Evolutionary conservation across 148 eudicot species (phyloP), one percentile per base, ranked within the genome.

Genomic region (Cornus florida): DNA sequence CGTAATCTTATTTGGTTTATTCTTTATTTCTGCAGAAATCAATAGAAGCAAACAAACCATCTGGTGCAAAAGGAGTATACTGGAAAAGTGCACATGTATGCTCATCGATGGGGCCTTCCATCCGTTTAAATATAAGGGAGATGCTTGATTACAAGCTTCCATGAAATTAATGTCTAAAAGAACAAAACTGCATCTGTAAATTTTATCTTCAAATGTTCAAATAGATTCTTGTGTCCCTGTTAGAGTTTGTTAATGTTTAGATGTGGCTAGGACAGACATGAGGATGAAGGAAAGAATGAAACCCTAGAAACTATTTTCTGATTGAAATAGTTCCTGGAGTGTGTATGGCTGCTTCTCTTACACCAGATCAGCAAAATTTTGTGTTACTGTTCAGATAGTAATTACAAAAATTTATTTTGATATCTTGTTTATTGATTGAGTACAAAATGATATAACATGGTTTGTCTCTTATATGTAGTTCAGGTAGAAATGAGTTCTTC

Each of bases 61-160:
- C 90, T 2, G 98, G 98, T 72, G 97, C 94, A 28, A 95, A 87
- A 78, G 98, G 97, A 75, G 89, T 95, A 50, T 95, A 93, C 90
- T 95, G 98, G 98, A 93, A 90, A 86, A 91, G 94, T 82, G 98
- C 98, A 5, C 93, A 95, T 78, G 43, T 95, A 53, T 91, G 97
- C 87, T 93, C 98, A 28, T 93, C 97, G 1, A 95, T 95, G 98
- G 97, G 98, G 71, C 98, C 98, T 50, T 95, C 98, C 5, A 83
- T 95, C 76, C 77, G 84, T 78, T 85, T 95, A 82, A 93, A 92
- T 74, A 81, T 90, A 50, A 89, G 80, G 81, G 97, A 95, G 57
- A 92, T 91, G 94, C 94, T 95, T 43, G 94, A 92, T 14, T 90
- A 74, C 89, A 92, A 92, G 90, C 91, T 53, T 24, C 79, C 88